Evolutionary conservation across 1,139 yeast species (phyloP).

Genomic region (Pichia cactophila): DNA sequence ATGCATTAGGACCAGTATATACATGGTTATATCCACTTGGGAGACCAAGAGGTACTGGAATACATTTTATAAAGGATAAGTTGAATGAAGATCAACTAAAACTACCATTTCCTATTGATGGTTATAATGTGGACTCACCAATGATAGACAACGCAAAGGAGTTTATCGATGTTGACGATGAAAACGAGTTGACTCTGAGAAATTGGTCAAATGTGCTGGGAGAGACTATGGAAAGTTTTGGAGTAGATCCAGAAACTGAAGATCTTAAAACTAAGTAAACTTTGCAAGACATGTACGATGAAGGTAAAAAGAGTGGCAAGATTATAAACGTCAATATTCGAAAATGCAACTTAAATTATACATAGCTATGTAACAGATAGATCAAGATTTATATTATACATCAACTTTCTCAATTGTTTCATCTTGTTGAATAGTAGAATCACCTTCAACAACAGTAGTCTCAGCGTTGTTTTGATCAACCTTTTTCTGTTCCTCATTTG

Average conservation of each 20-base stretch:
- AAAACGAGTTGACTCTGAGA: constrained; percentile 17
- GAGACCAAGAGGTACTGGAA: constrained; percentile 46
- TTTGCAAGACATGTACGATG: too few species aligned
- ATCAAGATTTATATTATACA: constrained; percentile 1
- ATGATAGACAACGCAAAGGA: not conserved
- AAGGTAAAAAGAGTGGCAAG: too few species aligned
- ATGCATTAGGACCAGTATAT: constrained; percentile 51
- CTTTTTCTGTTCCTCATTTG: not conserved
- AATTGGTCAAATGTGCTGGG: constrained; percentile 75
- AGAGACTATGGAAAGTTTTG: constrained; percentile 73
- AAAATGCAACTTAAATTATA: constrained; percentile 4
- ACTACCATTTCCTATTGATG: constrained; percentile 89
- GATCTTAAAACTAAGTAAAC: constrained; percentile 19
- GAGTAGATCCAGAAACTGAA: constrained; percentile 75
- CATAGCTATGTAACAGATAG: not conserved
- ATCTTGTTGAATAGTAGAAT: constrained; percentile 28
- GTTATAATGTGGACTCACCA: constrained; percentile 37
- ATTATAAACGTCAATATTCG: not conserved
- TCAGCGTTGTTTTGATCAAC: constrained; percentile 4
- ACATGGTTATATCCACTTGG: constrained; percentile 71
- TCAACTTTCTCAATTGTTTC: constrained; percentile 18
- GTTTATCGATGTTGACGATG: constrained; percentile 9
- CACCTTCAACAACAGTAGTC: constrained; percentile 26
- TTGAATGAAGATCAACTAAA: constrained; percentile 50
- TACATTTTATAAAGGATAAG: constrained; percentile 46